These are phyloP conservation scores for Penicillium frequentans DNA, from an alignment of 2,329 filamentous ascomycete species.

Conservation along the genomic window DNA sequence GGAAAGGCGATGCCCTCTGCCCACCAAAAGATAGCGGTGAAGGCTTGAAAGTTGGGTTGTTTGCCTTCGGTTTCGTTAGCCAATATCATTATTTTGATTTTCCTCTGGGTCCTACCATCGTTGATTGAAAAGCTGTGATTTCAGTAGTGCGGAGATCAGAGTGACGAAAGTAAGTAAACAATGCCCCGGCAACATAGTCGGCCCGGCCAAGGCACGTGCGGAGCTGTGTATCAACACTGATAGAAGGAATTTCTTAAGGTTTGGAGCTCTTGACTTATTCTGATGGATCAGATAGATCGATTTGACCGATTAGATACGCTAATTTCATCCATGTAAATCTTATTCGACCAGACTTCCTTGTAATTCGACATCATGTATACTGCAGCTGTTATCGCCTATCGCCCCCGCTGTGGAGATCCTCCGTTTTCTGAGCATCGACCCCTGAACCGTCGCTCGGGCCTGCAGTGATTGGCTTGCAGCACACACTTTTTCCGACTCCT, in stretches of 20 bases:
- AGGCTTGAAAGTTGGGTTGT: conserved; percentile 66
- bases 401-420: conserved; percentile 27
- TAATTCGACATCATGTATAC: not conserved
- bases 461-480: conserved; percentile 11
- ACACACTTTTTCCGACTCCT: not conserved
- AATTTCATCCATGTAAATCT: not conserved
- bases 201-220: conserved; percentile 19
- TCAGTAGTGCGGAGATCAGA: not conserved
- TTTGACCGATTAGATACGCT: not conserved
- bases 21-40: conserved; percentile 72
- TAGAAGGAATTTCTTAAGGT: not conserved
- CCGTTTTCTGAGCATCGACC: conserved; percentile 24
- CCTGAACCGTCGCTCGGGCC: conserved; percentile 21
- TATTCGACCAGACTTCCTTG: not conserved
- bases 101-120: conserved; percentile 20
- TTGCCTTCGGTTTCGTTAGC: conserved; percentile 34
- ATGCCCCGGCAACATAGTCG: conserved; percentile 26
- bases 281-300: too few species aligned
- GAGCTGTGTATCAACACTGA: not conserved
- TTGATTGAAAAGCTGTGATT: not conserved
- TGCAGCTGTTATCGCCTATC: conserved; percentile 24
- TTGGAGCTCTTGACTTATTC: not conserved
- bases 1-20: conserved; percentile 68
- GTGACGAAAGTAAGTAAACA: conserved; percentile 19
- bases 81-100: not conserved